Evolutionary conservation across 176 grass and related monocot species (phyloP).

Genomic region (Pontederia crassipes): DNA sequence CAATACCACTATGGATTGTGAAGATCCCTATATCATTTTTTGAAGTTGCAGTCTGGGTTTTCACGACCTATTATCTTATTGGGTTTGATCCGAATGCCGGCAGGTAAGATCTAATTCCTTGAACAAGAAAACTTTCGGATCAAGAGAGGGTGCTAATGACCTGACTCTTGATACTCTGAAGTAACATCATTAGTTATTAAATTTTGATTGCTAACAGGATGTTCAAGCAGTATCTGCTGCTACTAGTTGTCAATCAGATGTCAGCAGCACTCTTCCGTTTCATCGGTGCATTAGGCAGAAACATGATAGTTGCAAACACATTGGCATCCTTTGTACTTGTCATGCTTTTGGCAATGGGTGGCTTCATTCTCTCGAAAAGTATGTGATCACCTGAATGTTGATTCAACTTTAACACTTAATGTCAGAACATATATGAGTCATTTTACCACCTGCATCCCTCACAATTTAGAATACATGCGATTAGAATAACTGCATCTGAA

Average conservation of each 20-base stretch:
- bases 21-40: slow-evolving; percentile 67
- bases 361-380: slow-evolving; percentile 14
- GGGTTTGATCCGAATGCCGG: slow-evolving; percentile 41
- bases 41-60: slow-evolving; percentile 60
- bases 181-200: slow-evolving; percentile 1
- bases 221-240: slow-evolving; percentile 4
- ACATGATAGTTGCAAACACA: not conserved
- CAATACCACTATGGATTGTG: slow-evolving; percentile 52
- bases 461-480: not conserved
- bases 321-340: not conserved
- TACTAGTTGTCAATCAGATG: slow-evolving; percentile 6
- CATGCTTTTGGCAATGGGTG: not conserved
- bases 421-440: not conserved
- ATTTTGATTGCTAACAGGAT: not conserved
- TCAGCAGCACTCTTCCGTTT: slow-evolving; percentile 4
- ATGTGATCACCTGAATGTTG: not conserved
- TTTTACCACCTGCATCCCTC: slow-evolving; percentile 38
- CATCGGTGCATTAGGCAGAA: not conserved
- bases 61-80: slow-evolving; percentile 74
- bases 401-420: too few relatives aligned
- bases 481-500: too few relatives aligned
- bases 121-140: not conserved
- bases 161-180: not conserved
- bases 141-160: slow-evolving; percentile 4
- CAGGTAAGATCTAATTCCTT: slow-evolving; percentile 4